Percentiles rank a stretch among this genome's conserved stretches.
These are phyloP conservation scores for Moringa oleifera DNA, from an alignment of 345 rosid genomes.

Conservation along the genomic window DNA sequence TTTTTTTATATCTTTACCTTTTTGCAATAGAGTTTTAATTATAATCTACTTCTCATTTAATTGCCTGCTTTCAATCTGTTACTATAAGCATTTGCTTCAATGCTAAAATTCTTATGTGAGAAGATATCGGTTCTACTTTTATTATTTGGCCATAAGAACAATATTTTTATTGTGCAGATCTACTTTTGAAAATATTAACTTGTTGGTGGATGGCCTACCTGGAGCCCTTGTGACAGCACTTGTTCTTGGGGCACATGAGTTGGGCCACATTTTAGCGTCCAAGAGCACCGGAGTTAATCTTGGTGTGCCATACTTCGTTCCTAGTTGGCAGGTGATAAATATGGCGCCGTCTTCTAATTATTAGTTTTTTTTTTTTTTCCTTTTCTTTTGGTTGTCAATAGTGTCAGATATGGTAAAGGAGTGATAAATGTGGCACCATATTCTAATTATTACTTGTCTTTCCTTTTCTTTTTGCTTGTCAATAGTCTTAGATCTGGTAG, in stretches of 20 bases:
- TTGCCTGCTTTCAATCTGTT: background rate
- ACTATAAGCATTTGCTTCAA: no score
- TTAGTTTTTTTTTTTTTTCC: conserved; percentile 2
- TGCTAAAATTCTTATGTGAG: background rate
- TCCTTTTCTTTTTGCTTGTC: conserved; percentile 1
- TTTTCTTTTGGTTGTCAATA: background rate
- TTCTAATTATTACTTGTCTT: conserved; percentile 5
- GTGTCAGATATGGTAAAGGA: no score
- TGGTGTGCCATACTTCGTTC: conserved; percentile 89
- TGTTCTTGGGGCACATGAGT: conserved; percentile 73
- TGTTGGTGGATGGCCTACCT: conserved; percentile 70
- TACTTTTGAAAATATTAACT: conserved; percentile 64
- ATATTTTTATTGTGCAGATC: conserved; percentile 44
- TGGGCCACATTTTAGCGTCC: conserved; percentile 71
- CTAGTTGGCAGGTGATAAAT: conserved; percentile 89
- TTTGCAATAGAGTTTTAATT: background rate
- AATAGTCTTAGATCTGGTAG: background rate
- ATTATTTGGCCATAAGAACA: background rate
- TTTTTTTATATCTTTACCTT: no score
- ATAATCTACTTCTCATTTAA: no score
- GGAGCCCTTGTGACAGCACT: conserved; percentile 86
- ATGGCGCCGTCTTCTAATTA: conserved; percentile 1
- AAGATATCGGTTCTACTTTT: background rate
- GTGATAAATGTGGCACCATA: conserved; percentile 28
- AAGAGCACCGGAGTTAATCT: conserved; percentile 60